phyloP scores from a whole-genome alignment of 2,329 filamentous ascomycete genomes.

The Diaporthe destruens region DNA sequence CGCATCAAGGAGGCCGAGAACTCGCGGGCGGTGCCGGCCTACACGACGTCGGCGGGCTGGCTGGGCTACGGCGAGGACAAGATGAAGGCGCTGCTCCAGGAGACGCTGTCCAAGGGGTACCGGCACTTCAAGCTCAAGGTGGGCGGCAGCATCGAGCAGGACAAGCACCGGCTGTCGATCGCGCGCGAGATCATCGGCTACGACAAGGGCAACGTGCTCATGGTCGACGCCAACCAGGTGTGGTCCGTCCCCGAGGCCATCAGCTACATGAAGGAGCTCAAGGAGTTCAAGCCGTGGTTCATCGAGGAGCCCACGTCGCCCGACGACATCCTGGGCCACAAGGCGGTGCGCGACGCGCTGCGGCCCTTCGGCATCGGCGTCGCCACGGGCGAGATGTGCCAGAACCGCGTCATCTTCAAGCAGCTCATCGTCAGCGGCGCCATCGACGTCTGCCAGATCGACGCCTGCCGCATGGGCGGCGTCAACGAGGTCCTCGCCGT shows the following conservation, averaged over 20 bases:
- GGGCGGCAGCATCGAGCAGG: conserved; percentile 78
- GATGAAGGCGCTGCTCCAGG: conserved; percentile 79
- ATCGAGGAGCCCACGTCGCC: conserved; percentile 95
- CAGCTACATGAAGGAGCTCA: conserved; percentile 84
- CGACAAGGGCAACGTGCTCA: conserved; percentile 85
- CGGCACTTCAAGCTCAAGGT: conserved; percentile 94
- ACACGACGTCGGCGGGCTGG: conserved; percentile 93
- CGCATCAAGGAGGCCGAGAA: conserved; percentile 80
- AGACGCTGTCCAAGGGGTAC: conserved; percentile 83
- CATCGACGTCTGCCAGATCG: conserved; percentile 90
- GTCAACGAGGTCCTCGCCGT: conserved; percentile 95
- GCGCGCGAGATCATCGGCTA: conserved; percentile 85
- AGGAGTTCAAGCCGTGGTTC: conserved; percentile 90
- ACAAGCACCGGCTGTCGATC: conserved; percentile 77
- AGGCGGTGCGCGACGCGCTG: conserved; percentile 84
- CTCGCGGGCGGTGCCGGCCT: conserved; percentile 84
- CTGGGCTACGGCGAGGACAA: conserved; percentile 91
- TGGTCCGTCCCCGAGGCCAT: conserved; percentile 94
- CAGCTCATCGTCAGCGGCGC: conserved; percentile 84
- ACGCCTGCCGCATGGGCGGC: conserved; percentile 89
- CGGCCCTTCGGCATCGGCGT: conserved; percentile 82
- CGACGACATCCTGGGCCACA: conserved; percentile 91
- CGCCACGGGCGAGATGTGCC: conserved; percentile 94
- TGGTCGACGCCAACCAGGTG: conserved; percentile 94
- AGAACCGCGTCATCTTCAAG: conserved; percentile 95